Base-by-base conservation (phyloP, 2,329 filamentous ascomycete genomes). In the Arachnomyces sp. region DNA sequence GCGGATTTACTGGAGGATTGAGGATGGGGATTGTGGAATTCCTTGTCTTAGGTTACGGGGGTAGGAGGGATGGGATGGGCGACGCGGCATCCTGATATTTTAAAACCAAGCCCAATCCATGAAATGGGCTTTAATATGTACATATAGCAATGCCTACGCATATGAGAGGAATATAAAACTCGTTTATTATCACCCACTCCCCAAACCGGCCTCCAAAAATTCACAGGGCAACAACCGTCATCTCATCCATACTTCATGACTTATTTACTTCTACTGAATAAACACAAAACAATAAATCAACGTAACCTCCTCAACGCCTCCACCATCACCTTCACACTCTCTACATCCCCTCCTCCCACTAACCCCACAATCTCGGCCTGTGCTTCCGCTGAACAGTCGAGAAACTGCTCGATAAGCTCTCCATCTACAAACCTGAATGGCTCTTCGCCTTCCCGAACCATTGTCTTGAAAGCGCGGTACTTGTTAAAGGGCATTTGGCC, bases 371-470 rank as follows among this genome's bases (percentile, higher is more conserved):
- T 71, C 50, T 69, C 67, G 44, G 68, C 64, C 55, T 82, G 77
- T 44, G 73, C 52, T 4, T 69, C 67, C 40, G 82, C 78, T 34
- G 75, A 71, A 47, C 85, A 68, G 47, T 88, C 81, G 49, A 96
- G 62, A 56, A 95, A 95, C 38, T 78, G 66, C 65, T 96, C 90
- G 9, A 98, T 72, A 53, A 96, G 70, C 59, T 95, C 90, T 0
- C 90, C 92, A 55, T 98, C 92, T 9, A 98, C 77, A 53, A 96
- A 96, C 1, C 90, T 75, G 55, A 79, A 85, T 0, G 92, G 90
- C 30, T 83, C 86, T 1, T 84, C 80, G 0, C 78, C 76, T 44
- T 84, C 77, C 13, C 81, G 70, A 17, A 83, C 80, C 16, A 78
- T 71, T 39, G 80, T 93, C 45, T 79, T 79, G 66, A 90, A 94